Evolutionary conservation across 2,329 filamentous ascomycete genomes (phyloP).

Genomic region (Pseudopyrenochaeta lycopersici): DNA sequence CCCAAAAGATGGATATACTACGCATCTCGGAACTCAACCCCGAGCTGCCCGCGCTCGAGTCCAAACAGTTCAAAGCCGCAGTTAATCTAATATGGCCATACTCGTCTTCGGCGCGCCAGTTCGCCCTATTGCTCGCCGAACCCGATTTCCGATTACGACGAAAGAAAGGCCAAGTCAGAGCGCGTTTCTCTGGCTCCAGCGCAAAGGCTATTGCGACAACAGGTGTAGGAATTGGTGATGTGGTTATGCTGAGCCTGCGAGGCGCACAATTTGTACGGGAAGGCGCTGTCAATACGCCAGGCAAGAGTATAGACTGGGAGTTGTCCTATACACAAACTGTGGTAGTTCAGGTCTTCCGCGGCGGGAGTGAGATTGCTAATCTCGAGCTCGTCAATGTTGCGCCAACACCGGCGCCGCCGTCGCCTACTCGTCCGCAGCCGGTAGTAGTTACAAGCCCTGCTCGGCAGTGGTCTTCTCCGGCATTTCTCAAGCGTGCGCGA

Average conservation of each 20-base stretch:
- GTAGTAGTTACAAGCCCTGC: slow-evolving; percentile 12
- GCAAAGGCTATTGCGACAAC: slow-evolving; percentile 74
- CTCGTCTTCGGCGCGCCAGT: slow-evolving; percentile 76
- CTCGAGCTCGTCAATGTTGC: slow-evolving; percentile 62
- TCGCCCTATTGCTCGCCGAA: slow-evolving; percentile 84
- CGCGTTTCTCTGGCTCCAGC: slow-evolving; percentile 75
- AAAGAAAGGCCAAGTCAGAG: slow-evolving; percentile 80
- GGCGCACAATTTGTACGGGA: slow-evolving; percentile 72
- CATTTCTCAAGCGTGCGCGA: slow-evolving; percentile 74
- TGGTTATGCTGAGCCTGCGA: slow-evolving; percentile 72
- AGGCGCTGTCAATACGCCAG: slow-evolving; percentile 64
- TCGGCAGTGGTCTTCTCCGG: slow-evolving; percentile 74
- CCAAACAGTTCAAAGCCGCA: slow-evolving; percentile 67
- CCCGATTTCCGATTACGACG: slow-evolving; percentile 82
- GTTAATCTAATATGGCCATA: slow-evolving; percentile 93
- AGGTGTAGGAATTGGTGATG: slow-evolving; percentile 80
- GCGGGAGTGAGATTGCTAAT: slow-evolving; percentile 58
- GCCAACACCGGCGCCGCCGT: slow-evolving; percentile 36
- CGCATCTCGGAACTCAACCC: slow-evolving; percentile 46
- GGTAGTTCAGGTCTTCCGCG: slow-evolving; percentile 51
- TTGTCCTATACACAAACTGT: slow-evolving; percentile 57
- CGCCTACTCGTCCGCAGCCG: slow-evolving; percentile 28
- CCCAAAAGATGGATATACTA: slow-evolving; percentile 35
- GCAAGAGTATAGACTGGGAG: slow-evolving; percentile 66
- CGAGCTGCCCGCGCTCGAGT: slow-evolving; percentile 36